Evolutionary conservation across 75 land plant genomes (phyloP), one percentile per base, ranked within the genome.

Genomic region (Cryptomeria japonica): DNA sequence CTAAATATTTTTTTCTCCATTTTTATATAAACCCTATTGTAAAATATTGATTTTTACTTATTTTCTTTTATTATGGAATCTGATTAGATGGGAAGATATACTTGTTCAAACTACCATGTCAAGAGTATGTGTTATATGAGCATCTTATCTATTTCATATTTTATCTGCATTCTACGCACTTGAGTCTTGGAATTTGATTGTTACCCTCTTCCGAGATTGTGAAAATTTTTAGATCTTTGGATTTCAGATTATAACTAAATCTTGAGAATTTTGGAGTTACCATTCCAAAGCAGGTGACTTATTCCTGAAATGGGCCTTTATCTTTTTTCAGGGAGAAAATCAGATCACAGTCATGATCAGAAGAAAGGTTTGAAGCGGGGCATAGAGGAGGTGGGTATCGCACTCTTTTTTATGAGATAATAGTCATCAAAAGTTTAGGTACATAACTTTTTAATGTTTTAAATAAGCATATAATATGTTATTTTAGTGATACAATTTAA

Each of bases 81-180:
- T 32, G 36, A 36, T 76, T 76, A 76, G 78, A 76, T 36, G 78
- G 78, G 78, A 76, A 76, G 78, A 76, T 76, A 76, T 76, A 76
- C 15, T 76, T 32, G 37, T 76, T 76, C 36, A 32, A 76, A 37
- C 36, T 76, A 76, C 37, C 80, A 37, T 6, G 6, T 77, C 41
- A 77, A 36, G 39, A 77, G 80, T 37, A 36, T 76, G 41, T 38
- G 53, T 38, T 77, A 75, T 77, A 77, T 19, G 1, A 36, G 22
- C 39, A 37, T 36, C 19, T 77, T 38, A 7, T 39, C 1, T 79
- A 11, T 82, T 46, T 82, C 49, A 82, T 82, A 10, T 82, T 80
- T 42, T 80, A 44, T 80, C 3, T 44, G 49, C 83, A 80, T 80
- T 39, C 19, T 44, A 44, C 47, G 28, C 7, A 28, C n/a, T 44